Conservation (phyloP, 2,329 filamentous ascomycete species). For the Cadophora malorum region DNA sequence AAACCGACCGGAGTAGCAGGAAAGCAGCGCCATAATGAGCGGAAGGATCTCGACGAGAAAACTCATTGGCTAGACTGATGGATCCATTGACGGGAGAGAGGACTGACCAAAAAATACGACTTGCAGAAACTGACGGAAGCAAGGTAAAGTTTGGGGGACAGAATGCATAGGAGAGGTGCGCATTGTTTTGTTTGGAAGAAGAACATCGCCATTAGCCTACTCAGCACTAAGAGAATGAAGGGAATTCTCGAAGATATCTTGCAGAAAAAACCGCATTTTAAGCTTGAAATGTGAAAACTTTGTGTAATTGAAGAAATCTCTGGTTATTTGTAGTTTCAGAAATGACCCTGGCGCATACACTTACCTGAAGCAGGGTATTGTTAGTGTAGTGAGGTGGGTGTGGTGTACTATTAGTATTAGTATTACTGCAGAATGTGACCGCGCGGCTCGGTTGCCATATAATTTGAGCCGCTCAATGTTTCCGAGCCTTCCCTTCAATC, state of each 20-base stretch:
- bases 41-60: conserved; percentile 8
- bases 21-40: conserved; percentile 2
- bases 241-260: background rate
- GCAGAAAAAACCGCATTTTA: background rate
- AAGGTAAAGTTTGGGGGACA: background rate
- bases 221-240: background rate
- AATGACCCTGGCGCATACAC: background rate
- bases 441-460: background rate
- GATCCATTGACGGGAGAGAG: background rate
- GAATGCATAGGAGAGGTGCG: background rate
- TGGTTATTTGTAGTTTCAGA: no score
- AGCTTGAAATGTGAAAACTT: no score
- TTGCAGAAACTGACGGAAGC: background rate
- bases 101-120: background rate
- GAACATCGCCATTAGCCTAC: no score
- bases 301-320: no score
- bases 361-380: no score
- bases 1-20: conserved; percentile 27
- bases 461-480: background rate
- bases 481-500: conserved; percentile 13
- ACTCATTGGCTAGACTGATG: background rate
- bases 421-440: background rate
- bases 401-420: no score
- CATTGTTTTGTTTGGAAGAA: background rate
- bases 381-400: no score